Conservation (phyloP, 805 yeast genomes). For the Blastobotrys peoriensis region DNA sequence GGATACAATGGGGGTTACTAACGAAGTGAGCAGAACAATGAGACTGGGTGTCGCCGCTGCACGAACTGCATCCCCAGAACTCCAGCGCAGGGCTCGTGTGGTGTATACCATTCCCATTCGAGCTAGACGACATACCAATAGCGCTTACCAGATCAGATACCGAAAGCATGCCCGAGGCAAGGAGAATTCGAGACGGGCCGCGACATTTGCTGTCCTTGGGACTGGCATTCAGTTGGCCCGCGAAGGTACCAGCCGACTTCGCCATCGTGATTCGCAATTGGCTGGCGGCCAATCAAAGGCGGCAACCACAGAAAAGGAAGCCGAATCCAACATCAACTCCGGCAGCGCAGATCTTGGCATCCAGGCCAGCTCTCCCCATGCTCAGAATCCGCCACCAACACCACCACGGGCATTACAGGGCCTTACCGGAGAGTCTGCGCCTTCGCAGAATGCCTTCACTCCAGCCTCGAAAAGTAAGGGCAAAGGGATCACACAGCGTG, state of each 20-base stretch:
- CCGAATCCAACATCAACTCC: too few relatives aligned
- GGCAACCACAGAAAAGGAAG: too few relatives aligned
- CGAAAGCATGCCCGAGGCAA: not conserved
- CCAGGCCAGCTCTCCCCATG: too few relatives aligned
- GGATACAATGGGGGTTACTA: slow-evolving; percentile 40
- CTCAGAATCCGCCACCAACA: too few relatives aligned
- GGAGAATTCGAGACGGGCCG: not conserved
- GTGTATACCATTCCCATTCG: not conserved
- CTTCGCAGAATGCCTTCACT: too few relatives aligned
- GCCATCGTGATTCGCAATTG: not conserved
- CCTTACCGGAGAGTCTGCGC: too few relatives aligned
- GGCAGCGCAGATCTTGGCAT: too few relatives aligned
- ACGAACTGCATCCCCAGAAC: not conserved
- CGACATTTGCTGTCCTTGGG: not conserved
- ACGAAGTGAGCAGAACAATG: slow-evolving; percentile 52
- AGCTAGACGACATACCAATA: not conserved
- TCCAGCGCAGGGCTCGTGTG: not conserved
- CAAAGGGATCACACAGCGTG: too few relatives aligned
- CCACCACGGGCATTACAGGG: too few relatives aligned
- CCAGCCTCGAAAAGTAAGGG: too few relatives aligned
- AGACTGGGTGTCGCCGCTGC: slow-evolving; percentile 37
- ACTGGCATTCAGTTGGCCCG: not conserved
- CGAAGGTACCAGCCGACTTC: not conserved
- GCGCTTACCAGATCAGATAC: not conserved
- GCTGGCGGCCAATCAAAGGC: too few relatives aligned